Evolutionary conservation across 2,329 filamentous ascomycete species (phyloP).

Genomic region (Phialophora expanda): DNA sequence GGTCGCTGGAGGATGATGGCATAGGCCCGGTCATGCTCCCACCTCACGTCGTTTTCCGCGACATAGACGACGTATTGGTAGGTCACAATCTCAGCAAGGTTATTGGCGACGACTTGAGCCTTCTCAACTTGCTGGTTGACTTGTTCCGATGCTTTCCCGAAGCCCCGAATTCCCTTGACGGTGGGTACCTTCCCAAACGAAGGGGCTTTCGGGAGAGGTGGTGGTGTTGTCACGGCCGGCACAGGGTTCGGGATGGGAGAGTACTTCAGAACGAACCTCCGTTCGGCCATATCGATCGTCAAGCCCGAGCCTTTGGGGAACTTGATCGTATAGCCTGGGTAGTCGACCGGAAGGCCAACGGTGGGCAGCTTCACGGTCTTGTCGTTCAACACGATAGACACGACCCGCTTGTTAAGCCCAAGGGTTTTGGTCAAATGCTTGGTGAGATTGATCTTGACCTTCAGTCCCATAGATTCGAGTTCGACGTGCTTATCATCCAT

Average conservation of each 20-base stretch:
- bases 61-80: slow-evolving; percentile 6
- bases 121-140: slow-evolving; percentile 2
- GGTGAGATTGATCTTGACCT: slow-evolving; percentile 8
- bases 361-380: slow-evolving; percentile 8
- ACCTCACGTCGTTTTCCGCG: neutral
- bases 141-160: neutral
- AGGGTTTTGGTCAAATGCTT: slow-evolving; percentile 8
- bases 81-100: slow-evolving; percentile 1
- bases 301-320: slow-evolving; percentile 2
- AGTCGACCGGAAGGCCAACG: slow-evolving; percentile 1
- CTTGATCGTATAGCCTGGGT: slow-evolving; percentile 6
- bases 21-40: slow-evolving; percentile 6
- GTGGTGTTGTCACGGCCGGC: neutral
- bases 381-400: slow-evolving; percentile 3
- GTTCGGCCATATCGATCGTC: slow-evolving; percentile 8
- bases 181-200: slow-evolving; percentile 1
- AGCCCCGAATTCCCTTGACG: neutral
- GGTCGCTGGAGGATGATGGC: slow-evolving; percentile 6
- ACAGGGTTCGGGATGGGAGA: neutral
- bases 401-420: slow-evolving; percentile 4
- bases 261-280: slow-evolving; percentile 1
- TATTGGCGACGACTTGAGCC: neutral
- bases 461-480: neutral
- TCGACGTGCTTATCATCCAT: slow-evolving; percentile 5
- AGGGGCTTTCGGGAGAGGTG: slow-evolving; percentile 5